Base-by-base conservation (phyloP, 805 yeast species). In the Cyberlindnera euphorbiae region DNA sequence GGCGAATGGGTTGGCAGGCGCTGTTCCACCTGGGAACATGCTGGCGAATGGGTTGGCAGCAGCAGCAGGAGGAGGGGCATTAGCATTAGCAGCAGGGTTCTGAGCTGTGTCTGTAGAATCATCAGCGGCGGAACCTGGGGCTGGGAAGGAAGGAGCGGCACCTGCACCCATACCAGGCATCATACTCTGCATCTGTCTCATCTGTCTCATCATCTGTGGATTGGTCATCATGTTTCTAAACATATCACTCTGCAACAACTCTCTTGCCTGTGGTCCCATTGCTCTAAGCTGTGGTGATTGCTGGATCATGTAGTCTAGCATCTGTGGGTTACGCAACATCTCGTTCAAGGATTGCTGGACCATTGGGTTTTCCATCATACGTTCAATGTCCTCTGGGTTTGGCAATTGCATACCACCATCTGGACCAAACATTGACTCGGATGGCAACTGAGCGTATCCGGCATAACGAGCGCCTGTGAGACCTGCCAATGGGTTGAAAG, bases 401-500 rank as follows among this genome's bases (percentile, higher is more conserved):
- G 95, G 58, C 50, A 80, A 64, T 28, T 50, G 46, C 85, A 82
- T 75, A 13, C 97, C 97, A 27, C 95, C 95, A 59, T 89, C 97
- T 18, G 96, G 89, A 2, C 96, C 96, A 64, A 90, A 88, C 82
- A 86, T 74, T 30, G 80, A 75, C 1, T 87, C 86, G 4, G 84
- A 72, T 5, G 98, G 97, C 60, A 93, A 68, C 51, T 87, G 89
- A 7, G 88, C 74, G 50, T 77, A 79, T 1, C 98, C 98, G 3
- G 97, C 97, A 55, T 88, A 93, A 36, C 97, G 76, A 2, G 97
- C 97, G 33, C 96, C 90, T 1, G 97, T 90, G 46, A 90, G 68
- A 46, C 83, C 96, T 9, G 95, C 89, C 52, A 93, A 69, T 25
- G 96, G 95, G 60, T 93, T 87, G 60, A 82, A 85, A 0, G 94